Percentiles rank a stretch among this genome's conserved stretches.
phyloP scores from a whole-genome alignment of 2,329 filamentous ascomycete species.

The Diaporthe ampelina region DNA sequence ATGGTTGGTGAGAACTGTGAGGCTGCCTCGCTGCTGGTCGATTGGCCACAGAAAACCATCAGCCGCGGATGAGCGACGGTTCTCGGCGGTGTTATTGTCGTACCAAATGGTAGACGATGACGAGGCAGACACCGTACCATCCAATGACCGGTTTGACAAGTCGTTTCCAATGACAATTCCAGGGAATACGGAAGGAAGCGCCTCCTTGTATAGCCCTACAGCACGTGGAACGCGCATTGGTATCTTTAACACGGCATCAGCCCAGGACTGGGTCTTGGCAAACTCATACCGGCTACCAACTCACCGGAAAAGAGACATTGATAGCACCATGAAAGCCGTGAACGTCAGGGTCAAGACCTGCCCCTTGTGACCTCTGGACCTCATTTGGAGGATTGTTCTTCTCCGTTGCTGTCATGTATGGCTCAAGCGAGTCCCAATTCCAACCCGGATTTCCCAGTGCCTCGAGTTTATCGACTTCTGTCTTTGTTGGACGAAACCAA shows the following conservation, averaged over 20 bases:
- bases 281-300: too few relatives aligned
- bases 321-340: conserved; percentile 42
- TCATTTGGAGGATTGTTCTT: conserved; percentile 43
- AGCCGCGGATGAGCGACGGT: conserved; percentile 45
- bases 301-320: conserved; percentile 46
- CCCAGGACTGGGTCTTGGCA: too few relatives aligned
- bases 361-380: conserved; percentile 43
- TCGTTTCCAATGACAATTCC: conserved; percentile 45
- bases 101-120: conserved; percentile 47
- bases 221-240: conserved; percentile 45
- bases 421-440: conserved; percentile 40
- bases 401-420: conserved; percentile 43
- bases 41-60: conserved; percentile 42
- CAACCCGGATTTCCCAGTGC: conserved; percentile 40
- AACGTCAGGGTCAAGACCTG: conserved; percentile 32
- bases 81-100: conserved; percentile 39
- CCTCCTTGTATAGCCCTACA: conserved; percentile 44
- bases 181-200: conserved; percentile 43
- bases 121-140: conserved; percentile 44
- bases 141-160: conserved; percentile 44
- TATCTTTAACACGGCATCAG: too few relatives aligned
- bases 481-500: conserved; percentile 45
- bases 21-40: conserved; percentile 17
- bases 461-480: conserved; percentile 45
- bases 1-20: conserved; percentile 39